A percentile compares a stretch with the other conserved stretches of the same genome.
Conservation (phyloP, 2,329 filamentous ascomycete species). For the Aspergillus niger region DNA sequence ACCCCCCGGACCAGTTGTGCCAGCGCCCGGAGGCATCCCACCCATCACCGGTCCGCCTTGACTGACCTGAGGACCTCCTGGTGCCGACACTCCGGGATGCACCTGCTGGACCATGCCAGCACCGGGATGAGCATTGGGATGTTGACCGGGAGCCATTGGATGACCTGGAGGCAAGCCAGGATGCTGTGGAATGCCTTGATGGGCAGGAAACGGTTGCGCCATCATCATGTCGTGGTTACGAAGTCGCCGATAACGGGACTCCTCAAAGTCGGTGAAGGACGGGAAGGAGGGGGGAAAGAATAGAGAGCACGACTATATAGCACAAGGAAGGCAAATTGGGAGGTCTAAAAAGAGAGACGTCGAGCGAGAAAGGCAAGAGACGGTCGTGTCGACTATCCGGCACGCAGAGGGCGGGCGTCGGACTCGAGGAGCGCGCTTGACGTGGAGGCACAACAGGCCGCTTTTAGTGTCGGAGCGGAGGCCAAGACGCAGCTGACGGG, state of each 20-base stretch:
- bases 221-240: conserved; percentile 53
- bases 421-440: conserved; percentile 34
- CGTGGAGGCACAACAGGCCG: conserved; percentile 33
- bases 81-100: conserved; percentile 62
- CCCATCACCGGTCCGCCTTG: conserved; percentile 66
- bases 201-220: conserved; percentile 59
- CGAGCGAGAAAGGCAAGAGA: conserved; percentile 12
- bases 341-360: conserved; percentile 9
- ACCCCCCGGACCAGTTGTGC: conserved; percentile 53
- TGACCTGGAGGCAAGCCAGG: conserved; percentile 62
- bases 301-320: not conserved
- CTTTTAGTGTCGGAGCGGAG: conserved; percentile 39
- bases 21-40: conserved; percentile 62
- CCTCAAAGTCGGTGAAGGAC: conserved; percentile 24
- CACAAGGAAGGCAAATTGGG: not conserved
- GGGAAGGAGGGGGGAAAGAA: conserved; percentile 16
- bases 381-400: conserved; percentile 18
- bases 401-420: conserved; percentile 21
- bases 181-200: conserved; percentile 61
- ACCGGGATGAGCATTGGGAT: conserved; percentile 58
- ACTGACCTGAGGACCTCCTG: conserved; percentile 60
- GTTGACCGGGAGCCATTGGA: conserved; percentile 60
- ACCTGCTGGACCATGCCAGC: conserved; percentile 58
- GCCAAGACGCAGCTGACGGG: conserved; percentile 40
- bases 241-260: conserved; percentile 38